Evolutionary conservation across 352 stramenopile species (phyloP), one percentile per base, ranked within the genome.

Genomic region (Phytophthora vignae): DNA sequence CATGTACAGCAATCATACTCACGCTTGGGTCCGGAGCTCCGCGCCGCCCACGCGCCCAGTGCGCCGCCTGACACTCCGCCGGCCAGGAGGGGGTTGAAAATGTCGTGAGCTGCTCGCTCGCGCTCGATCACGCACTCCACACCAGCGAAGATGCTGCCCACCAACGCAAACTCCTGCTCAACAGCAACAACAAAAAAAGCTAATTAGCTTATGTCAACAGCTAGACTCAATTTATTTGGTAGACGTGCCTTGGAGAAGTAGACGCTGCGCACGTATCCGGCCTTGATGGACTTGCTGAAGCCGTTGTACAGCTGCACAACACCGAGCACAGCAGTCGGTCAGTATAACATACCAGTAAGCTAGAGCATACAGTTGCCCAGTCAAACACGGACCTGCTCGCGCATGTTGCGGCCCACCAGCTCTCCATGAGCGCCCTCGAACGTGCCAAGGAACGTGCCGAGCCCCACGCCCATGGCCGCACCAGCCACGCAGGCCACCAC

Each of bases 401-500:
- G 88, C 88, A 95, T 96, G 44, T 84, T 95, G 33, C 90, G 86
- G 52, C 90, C 90, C 21, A 96, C 83, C 11, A 96, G 76, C 54
- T 96, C 90, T 55, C 90, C 90, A 48, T 96, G 90, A 21, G 90
- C 90, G 27, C 88, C 90, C 64, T 96, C 90, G 48, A 96, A 96
- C 44, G 90, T 96, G 71, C 90, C 90, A 11, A 96, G 82, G 64
- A 96, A 96, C 46, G 85, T 91, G 70, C 90, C 90, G 36, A 96
- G 70, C 1, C 90, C 88, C 17, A 96, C 79, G 61, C 90, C 90
- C 88, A 96, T 95, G 61, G 63, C 68, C 14, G 79, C 87, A 42
- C 90, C 90, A 55, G 79, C 82, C 40, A 93, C 82, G 4, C 83
- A 87, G 17, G 90, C 85, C 14, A 96, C 77, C 15, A 95, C 83